phyloP scores from a whole-genome alignment of 2,329 filamentous ascomycete genomes.

The Fusarium pseudoanthophilum region DNA sequence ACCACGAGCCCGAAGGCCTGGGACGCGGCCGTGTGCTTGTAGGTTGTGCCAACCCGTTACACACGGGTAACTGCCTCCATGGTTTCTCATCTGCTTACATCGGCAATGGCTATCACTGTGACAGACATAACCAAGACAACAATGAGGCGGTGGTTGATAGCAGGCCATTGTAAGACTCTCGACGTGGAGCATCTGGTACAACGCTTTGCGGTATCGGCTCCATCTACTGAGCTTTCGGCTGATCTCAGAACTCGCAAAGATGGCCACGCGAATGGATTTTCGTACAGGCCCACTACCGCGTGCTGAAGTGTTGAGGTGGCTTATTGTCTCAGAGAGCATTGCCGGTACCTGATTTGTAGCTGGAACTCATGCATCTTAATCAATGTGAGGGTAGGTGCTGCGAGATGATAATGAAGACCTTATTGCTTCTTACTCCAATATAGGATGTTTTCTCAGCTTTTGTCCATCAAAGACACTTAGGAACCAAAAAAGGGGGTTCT shows the following conservation, averaged over 20 bases:
- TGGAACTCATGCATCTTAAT: background rate
- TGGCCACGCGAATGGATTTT: constrained; percentile 6
- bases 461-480: background rate
- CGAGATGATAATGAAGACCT: background rate
- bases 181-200: constrained; percentile 1
- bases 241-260: constrained; percentile 13
- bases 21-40: constrained; percentile 40
- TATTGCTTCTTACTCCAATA: background rate
- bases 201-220: background rate
- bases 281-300: constrained; percentile 8
- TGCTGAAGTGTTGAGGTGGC: constrained; percentile 15
- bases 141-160: constrained; percentile 10
- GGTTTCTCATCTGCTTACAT: constrained; percentile 17
- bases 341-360: background rate
- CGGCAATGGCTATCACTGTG: constrained; percentile 14
- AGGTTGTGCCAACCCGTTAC: constrained; percentile 27
- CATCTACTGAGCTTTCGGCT: background rate
- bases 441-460: background rate
- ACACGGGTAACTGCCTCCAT: constrained; percentile 32
- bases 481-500: background rate
- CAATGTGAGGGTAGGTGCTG: background rate
- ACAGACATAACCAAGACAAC: constrained; percentile 12
- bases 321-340: constrained; percentile 25
- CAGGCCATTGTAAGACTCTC: constrained; percentile 1
- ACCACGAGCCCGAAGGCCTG: constrained; percentile 39